These are phyloP conservation scores for Trametopsis cervina DNA, from an alignment of 768 basidiomycete species.

Conservation along the genomic window DNA sequence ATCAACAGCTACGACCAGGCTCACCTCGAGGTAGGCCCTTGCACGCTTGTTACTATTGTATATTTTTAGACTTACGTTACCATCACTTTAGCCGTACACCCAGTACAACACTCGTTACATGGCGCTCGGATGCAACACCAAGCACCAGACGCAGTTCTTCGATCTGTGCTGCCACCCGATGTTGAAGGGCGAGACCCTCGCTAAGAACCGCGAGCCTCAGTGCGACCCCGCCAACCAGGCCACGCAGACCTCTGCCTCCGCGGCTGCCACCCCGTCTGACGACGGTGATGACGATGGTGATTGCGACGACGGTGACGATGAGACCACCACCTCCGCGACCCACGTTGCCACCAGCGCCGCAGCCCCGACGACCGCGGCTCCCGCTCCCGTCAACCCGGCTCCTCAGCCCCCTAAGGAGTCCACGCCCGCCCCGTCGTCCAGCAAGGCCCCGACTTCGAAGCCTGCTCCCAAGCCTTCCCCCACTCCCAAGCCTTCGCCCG, in stretches of 20 bases:
- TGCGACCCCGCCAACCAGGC: conserved; percentile 42
- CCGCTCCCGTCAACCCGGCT: conserved; percentile 8
- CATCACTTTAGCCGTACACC: conserved; percentile 38
- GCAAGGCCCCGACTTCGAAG: conserved; percentile 2
- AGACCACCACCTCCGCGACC: conserved; percentile 4
- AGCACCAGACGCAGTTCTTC: conserved; percentile 45
- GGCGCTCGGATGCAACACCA: conserved; percentile 38
- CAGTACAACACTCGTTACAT: conserved; percentile 58
- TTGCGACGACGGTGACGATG: conserved; percentile 29
- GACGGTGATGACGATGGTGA: conserved; percentile 26
- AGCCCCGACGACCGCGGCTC: conserved; percentile 7
- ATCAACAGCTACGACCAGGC: conserved; percentile 31
- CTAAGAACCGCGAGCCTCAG: conserved; percentile 37
- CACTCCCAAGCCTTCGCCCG: conserved; percentile 15
- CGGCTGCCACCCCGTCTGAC: conserved; percentile 18
- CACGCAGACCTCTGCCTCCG: conserved; percentile 9
- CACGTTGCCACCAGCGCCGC: conserved; percentile 3
- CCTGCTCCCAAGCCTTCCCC: neutral
- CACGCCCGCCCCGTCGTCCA: conserved; percentile 5
- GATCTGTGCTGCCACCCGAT: conserved; percentile 66
- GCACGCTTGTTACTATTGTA: too few species aligned
- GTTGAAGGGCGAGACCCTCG: conserved; percentile 47
- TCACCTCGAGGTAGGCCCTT: conserved; percentile 37
- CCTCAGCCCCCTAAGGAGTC: neutral
- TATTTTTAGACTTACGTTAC: neutral